Evolutionary conservation across 2,329 filamentous ascomycete genomes (phyloP), one percentile per base, ranked within the genome.

Genomic region (Hymenoscyphus infarciens): DNA sequence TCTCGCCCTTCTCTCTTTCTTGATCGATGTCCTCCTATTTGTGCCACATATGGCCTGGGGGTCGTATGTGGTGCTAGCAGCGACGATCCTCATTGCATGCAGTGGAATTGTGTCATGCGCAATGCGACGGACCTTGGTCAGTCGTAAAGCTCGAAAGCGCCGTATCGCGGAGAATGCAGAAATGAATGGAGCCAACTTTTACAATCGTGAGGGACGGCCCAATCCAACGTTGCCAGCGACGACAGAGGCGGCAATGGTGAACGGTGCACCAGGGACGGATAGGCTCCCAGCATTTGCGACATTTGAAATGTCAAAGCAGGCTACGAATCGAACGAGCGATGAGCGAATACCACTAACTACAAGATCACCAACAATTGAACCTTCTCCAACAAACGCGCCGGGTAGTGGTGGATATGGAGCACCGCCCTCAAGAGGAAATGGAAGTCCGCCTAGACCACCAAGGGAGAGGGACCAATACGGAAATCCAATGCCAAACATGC

Each of bases 111-210:
- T 97, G 39, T 93, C 92, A 8, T 99, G 93, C 75, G 92, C 92
- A 25, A 98, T 98, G 92, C 89, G 95, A 67, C 87, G 94, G 64
- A 96, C 93, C 2, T 80, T 98, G 62, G 91, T 97, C 65, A 91
- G 91, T 75, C 86, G 94, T 70, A 97, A 97, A 79, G 91, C 93
- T n/a, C 85, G 93, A 66, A 93, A 95, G 82, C 91, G 88, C 80
- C 86, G 92, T 55, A 96, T 98, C 73, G 92, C 87, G 2, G 90
- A 96, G 75, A 97, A 98, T 74, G 91, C 93, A 7, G 93, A 98
- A 74, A 98, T 98, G 93, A 98, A 91, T 74, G 94, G 94, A 31
- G 87, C 95, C 71, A 95, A 93, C 73, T 97, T 89, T 75, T 97
- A 96, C 77, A 89, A 88, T 71, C 83, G 88, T 63, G 85, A 89